Conservation (phyloP, 1,139 yeast species). For the Geotrichum histeridarum region DNA sequence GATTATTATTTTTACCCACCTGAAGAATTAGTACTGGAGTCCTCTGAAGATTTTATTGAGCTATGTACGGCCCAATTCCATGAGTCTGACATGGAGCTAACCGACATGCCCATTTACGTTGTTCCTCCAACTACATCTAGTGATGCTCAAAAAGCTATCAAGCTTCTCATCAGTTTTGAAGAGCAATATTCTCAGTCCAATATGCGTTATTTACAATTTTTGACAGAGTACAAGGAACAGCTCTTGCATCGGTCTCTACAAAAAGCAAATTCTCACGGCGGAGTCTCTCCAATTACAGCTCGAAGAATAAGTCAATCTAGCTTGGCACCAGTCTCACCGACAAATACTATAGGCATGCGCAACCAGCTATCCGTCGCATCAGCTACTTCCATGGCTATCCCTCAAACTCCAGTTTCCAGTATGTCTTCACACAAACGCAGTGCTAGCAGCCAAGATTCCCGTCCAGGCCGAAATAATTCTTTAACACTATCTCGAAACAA, state of each 20-base stretch:
- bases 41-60: conserved; percentile 16
- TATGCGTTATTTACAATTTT: background rate
- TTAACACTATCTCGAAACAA: too few relatives aligned
- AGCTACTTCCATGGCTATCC: background rate
- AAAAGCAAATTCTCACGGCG: background rate
- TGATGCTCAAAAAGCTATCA: conserved; percentile 4
- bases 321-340: too few relatives aligned
- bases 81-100: background rate
- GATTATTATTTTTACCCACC: conserved; percentile 9
- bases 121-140: conserved; percentile 2
- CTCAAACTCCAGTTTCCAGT: background rate
- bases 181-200: conserved; percentile 5
- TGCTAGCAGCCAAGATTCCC: background rate
- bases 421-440: background rate
- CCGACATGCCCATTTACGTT: background rate
- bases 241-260: background rate
- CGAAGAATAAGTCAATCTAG: too few relatives aligned
- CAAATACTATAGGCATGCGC: too few relatives aligned
- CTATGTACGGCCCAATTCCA: conserved; percentile 17
- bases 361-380: too few relatives aligned
- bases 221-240: background rate
- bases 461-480: too few relatives aligned
- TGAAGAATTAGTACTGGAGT: conserved; percentile 12
- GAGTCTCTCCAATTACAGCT: too few relatives aligned
- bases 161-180: conserved; percentile 11